These are phyloP conservation scores for Apiotrichum sp. DNA, from an alignment of 1,284 basidiomycete genomes.

Conservation along the genomic window DNA sequence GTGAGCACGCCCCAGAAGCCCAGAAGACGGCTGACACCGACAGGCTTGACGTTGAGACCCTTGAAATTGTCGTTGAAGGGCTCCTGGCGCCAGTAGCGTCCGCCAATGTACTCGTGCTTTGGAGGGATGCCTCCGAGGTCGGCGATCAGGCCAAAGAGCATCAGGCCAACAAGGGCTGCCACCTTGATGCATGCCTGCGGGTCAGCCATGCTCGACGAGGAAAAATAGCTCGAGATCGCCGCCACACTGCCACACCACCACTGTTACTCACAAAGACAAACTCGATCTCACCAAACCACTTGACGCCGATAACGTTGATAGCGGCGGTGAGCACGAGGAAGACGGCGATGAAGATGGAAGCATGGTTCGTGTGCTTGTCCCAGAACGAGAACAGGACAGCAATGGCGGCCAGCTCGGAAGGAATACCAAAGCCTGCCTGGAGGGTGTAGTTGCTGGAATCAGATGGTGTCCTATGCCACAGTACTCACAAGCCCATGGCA, in stretches of 20 bases:
- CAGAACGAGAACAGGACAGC: conserved; percentile 69
- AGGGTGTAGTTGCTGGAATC: conserved; percentile 55
- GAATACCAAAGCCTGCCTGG: conserved; percentile 49
- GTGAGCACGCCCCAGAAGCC: conserved; percentile 59
- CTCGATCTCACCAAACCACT: conserved; percentile 38
- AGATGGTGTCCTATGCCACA: not conserved
- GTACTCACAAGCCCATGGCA: conserved; percentile 45
- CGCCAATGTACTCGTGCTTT: conserved; percentile 45
- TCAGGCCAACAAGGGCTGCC: conserved; percentile 40
- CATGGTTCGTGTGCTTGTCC: conserved; percentile 50
- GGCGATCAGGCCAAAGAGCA: conserved; percentile 61
- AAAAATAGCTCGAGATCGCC: no score
- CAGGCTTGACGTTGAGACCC: conserved; percentile 8
- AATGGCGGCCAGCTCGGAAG: conserved; percentile 67
- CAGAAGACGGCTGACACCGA: conserved; percentile 50
- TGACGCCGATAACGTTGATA: conserved; percentile 13
- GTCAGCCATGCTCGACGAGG: no score
- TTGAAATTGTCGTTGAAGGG: conserved; percentile 42
- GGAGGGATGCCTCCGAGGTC: conserved; percentile 67
- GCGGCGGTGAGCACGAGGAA: conserved; percentile 5
- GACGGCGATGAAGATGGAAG: conserved; percentile 12
- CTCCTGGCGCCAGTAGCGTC: conserved; percentile 58
- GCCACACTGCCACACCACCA: no score
- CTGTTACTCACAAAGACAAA: conserved; percentile 53
- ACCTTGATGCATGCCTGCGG: not conserved